Base-by-base conservation (phyloP, 345 rosid species). In the Orychophragmus violaceus region DNA sequence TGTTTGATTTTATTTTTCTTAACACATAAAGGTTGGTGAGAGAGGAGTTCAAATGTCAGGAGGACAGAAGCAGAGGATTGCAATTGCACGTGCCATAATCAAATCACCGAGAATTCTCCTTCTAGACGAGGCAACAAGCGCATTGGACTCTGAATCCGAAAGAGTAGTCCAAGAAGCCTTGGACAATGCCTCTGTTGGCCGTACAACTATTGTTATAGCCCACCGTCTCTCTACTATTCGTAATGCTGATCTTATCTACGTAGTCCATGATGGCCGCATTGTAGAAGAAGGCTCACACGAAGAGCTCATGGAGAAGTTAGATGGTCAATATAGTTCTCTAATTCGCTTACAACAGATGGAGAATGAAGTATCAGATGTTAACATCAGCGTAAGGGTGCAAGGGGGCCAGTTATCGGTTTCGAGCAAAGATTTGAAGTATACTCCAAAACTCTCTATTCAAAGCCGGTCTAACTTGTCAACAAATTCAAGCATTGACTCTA, bases 161-260 rank as follows among this genome's bases (percentile, higher is more conserved):
- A 84, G 89, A n/a, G 84, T 89, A 55, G 87, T 89, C 21, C 98
- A 92, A 79, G 95, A 85, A 79, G 98, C 98, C 1, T 85, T 92
- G 0, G 98, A 85, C 59, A 78, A 89, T 78, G 76, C 88, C 12
- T 87, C 87, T 82, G 54, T 84, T 70, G 93, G 95, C 2, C 83
- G 92, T 23, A 89, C 98, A 11, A 89, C 98, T 0, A 91, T 92
- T 54, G 85, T 92, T 0, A 87, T 92, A 27, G 92, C 96, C 8
- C 98, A 91, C 59, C 84, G 98, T 0, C 82, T 92, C 45, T 87
- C 96, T 0, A 92, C 98, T 19, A 92, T 92, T 49, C 76, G 95
- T 75, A 87, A 85, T 6, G 98, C 85, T 42, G 87, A 85, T 75
- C 77, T 70, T 41, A 90, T 90, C 2, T 90, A 78, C 10, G 95